phyloP scores from a whole-genome alignment of 768 basidiomycete genomes.

The Psilocybe cubensis region DNA sequence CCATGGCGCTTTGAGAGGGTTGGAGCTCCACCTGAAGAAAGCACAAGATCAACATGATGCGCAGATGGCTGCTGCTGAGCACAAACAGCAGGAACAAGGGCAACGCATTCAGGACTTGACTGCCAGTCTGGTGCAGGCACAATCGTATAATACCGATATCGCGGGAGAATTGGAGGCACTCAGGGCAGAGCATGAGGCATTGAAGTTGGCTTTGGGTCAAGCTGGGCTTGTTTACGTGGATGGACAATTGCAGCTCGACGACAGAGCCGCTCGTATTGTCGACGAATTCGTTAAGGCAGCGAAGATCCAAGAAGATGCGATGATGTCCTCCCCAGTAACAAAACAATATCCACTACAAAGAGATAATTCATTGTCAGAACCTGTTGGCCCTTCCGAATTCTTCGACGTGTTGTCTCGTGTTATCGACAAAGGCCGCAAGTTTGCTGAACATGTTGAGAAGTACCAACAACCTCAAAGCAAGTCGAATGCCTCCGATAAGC shows the following conservation, averaged over 20 bases:
- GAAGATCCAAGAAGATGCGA: slow-evolving; percentile 6
- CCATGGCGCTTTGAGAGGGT: slow-evolving; percentile 5
- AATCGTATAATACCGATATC: background rate
- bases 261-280: slow-evolving; percentile 10
- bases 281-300: slow-evolving; percentile 15
- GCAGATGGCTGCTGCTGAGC: background rate
- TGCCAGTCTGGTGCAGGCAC: background rate
- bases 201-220: slow-evolving; percentile 6
- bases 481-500: background rate
- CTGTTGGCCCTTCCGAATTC: slow-evolving; percentile 8
- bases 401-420: slow-evolving; percentile 8
- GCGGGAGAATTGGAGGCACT: background rate
- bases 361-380: background rate
- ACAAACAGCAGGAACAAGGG: background rate
- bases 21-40: slow-evolving; percentile 6
- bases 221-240: slow-evolving; percentile 17
- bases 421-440: slow-evolving; percentile 3
- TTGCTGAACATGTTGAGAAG: slow-evolving; percentile 5
- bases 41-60: background rate
- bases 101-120: background rate
- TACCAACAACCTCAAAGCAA: background rate
- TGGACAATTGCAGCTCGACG: slow-evolving; percentile 8
- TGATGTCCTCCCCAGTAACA: background rate
- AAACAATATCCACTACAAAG: background rate
- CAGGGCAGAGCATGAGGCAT: slow-evolving; percentile 7